phyloP scores from a whole-genome alignment of 2,329 filamentous ascomycete genomes.

The Boeremia exigua region DNA sequence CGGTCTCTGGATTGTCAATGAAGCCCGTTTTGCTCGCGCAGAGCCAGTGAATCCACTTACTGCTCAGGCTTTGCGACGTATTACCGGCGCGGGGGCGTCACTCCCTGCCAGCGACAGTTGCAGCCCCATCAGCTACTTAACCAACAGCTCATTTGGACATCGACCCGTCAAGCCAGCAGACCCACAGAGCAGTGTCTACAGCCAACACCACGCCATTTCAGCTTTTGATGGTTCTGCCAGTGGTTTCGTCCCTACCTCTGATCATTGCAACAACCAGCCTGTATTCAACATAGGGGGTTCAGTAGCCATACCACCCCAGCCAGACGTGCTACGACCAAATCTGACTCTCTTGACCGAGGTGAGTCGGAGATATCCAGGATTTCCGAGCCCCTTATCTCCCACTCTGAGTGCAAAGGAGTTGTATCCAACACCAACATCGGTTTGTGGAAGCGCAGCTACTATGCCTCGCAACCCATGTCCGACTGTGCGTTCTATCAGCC shows the following conservation, averaged over 20 bases:
- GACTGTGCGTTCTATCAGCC: slow-evolving; percentile 19
- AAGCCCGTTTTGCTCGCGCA: slow-evolving; percentile 46
- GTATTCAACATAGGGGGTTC: slow-evolving; percentile 29
- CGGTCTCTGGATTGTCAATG: slow-evolving; percentile 46
- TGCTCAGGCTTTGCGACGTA: slow-evolving; percentile 37
- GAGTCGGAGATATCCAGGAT: slow-evolving; percentile 40
- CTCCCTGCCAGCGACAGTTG: slow-evolving; percentile 15
- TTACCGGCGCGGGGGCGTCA: slow-evolving; percentile 37
- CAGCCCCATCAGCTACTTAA: slow-evolving; percentile 26
- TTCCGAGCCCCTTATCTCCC: slow-evolving; percentile 41
- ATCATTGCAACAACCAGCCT: not conserved
- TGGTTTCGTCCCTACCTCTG: not conserved
- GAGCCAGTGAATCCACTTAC: slow-evolving; percentile 30
- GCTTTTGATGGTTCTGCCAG: slow-evolving; percentile 1
- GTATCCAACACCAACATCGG: slow-evolving; percentile 38
- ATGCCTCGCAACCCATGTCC: slow-evolving; percentile 23
- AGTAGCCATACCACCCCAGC: slow-evolving; percentile 7
- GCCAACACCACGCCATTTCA: not conserved
- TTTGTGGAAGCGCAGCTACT: slow-evolving; percentile 15
- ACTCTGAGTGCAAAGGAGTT: slow-evolving; percentile 33
- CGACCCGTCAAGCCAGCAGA: slow-evolving; percentile 1
- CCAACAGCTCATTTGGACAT: slow-evolving; percentile 20
- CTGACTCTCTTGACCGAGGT: slow-evolving; percentile 38
- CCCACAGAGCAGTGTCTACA: not conserved
- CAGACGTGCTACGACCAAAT: slow-evolving; percentile 13